Conservation (phyloP, 306 rosid genomes). For the Pyrus pyrifolia region DNA sequence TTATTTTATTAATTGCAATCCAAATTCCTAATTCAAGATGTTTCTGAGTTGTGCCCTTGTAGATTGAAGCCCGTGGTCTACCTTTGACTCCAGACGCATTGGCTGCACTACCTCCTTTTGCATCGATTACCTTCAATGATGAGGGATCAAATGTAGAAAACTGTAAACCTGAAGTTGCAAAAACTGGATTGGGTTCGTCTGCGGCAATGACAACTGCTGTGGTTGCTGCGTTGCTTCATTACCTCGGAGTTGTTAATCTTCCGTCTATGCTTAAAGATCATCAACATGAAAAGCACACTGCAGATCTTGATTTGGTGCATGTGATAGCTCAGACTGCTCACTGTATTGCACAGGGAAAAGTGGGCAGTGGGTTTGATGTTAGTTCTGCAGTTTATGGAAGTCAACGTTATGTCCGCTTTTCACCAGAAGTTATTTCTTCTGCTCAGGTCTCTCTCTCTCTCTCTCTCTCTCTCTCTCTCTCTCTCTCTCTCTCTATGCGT, state of each 20-base stretch:
- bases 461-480: conserved; percentile 15
- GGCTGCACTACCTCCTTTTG: conserved; percentile 78
- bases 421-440: conserved; percentile 84
- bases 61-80: conserved; percentile 82
- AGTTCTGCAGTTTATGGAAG: conserved; percentile 99
- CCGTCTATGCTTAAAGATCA: conserved; percentile 29
- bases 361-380: conserved; percentile 98
- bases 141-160: conserved; percentile 54
- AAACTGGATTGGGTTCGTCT: conserved; percentile 97
- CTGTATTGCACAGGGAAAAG: conserved; percentile 94
- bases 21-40: conserved; percentile 1
- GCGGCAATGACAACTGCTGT: conserved; percentile 99
- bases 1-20: background rate
- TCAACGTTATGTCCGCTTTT: conserved; percentile 93
- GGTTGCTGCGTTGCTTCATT: conserved; percentile 93
- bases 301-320: conserved; percentile 73
- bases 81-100: conserved; percentile 79
- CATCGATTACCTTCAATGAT: conserved; percentile 70
- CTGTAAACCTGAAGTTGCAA: conserved; percentile 92
- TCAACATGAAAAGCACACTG: conserved; percentile 30
- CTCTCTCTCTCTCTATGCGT: background rate
- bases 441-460: conserved; percentile 53
- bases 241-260: conserved; percentile 69
- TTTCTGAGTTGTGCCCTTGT: conserved; percentile 20
- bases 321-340: conserved; percentile 94